A percentile compares a stretch with the other conserved stretches of the same genome.
Conservation (phyloP, 1,284 basidiomycete genomes). For the Volvariella surrecta region DNA sequence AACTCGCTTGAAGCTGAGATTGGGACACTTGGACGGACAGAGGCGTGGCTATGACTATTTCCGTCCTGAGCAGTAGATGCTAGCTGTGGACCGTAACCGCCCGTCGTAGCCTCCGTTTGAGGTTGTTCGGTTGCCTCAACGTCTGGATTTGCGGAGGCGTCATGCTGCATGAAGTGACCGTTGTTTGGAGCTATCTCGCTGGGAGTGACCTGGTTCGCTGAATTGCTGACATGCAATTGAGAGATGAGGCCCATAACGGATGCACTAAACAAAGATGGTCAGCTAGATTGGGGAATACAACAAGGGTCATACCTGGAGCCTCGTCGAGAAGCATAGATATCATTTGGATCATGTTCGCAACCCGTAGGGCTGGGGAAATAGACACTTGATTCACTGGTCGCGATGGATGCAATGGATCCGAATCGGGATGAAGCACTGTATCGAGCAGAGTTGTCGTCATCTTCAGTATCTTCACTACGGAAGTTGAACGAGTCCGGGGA, state of each 20-base stretch:
- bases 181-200: no score
- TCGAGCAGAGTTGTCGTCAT: constrained; percentile 41
- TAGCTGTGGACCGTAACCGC: neutral
- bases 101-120: neutral
- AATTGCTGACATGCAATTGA: no score
- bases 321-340: constrained; percentile 20
- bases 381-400: constrained; percentile 48
- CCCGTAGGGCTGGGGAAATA: constrained; percentile 44
- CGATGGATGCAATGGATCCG: constrained; percentile 49
- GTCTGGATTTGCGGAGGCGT: no score
- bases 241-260: no score
- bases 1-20: constrained; percentile 37
- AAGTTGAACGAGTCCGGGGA: constrained; percentile 39
- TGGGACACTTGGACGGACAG: constrained; percentile 27
- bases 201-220: no score
- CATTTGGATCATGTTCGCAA: constrained; percentile 19
- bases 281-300: constrained; percentile 6
- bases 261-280: constrained; percentile 4
- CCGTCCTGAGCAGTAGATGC: neutral
- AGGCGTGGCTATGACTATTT: constrained; percentile 2
- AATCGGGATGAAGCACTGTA: constrained; percentile 44
- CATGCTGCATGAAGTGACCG: no score
- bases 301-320: constrained; percentile 38
- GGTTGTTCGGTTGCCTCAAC: no score
- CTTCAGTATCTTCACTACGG: constrained; percentile 33